Evolutionary conservation across 108 stramenopile species (phyloP).

Genomic region (Stephanodiscus triporus): DNA sequence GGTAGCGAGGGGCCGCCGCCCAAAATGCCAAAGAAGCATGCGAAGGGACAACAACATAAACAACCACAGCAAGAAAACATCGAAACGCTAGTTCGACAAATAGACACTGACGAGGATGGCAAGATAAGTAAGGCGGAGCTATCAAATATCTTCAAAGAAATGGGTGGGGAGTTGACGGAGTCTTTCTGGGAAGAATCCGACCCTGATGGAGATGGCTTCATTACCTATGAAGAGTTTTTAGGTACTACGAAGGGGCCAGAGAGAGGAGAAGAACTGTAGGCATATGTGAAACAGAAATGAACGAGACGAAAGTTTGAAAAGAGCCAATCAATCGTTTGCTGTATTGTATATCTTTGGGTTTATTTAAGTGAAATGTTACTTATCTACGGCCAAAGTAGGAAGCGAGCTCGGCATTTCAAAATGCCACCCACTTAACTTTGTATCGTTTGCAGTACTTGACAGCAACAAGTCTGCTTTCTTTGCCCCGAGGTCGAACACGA

Average conservation of each 20-base stretch:
- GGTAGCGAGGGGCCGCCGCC: constrained; percentile 30
- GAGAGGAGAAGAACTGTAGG: constrained; percentile 14
- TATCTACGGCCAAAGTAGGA: not conserved
- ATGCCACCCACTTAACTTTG: constrained; percentile 15
- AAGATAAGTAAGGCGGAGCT: constrained; percentile 32
- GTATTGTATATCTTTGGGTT: too few relatives aligned
- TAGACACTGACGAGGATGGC: constrained; percentile 24
- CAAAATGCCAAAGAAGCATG: not conserved
- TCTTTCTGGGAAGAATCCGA: constrained; percentile 37
- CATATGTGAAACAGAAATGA: not conserved
- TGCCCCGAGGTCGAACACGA: constrained; percentile 56
- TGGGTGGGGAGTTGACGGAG: constrained; percentile 30
- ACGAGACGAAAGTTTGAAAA: too few relatives aligned
- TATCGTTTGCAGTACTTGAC: constrained; percentile 17
- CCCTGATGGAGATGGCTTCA: constrained; percentile 30
- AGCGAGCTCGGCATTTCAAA: constrained; percentile 35
- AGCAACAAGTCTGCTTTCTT: constrained; percentile 48
- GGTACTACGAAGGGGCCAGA: constrained; percentile 7
- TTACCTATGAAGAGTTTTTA: constrained; percentile 29
- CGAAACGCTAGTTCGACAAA: constrained; percentile 10
- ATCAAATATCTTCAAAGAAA: not conserved
- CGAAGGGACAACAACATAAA: constrained; percentile 4
- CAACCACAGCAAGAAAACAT: not conserved
- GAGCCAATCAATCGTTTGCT: not conserved
- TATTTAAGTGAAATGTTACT: too few relatives aligned